Conservation (phyloP, 768 basidiomycete species). For the Podaxis sp. region DNA sequence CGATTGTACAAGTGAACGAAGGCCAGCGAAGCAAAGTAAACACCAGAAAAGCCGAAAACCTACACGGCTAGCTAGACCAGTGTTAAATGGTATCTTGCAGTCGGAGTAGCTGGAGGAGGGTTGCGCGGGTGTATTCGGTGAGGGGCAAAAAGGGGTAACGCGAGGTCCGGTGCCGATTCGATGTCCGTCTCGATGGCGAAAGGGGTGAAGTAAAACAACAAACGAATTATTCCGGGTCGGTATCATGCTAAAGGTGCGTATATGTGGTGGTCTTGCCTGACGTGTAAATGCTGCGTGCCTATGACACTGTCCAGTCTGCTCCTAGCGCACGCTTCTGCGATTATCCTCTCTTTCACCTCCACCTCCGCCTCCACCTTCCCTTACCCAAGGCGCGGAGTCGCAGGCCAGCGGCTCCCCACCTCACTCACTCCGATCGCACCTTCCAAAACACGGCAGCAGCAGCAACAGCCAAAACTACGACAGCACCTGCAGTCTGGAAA, state of each 20-base stretch:
- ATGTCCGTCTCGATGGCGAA: not conserved
- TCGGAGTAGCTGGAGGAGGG: not conserved
- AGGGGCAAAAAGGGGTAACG: no score
- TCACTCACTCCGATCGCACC: slow-evolving; percentile 41
- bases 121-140: not conserved
- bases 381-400: not conserved
- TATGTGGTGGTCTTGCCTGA: not conserved
- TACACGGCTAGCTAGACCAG: no score
- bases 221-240: not conserved
- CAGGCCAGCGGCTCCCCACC: not conserved
- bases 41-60: no score
- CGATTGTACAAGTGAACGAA: not conserved
- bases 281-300: not conserved
- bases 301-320: not conserved
- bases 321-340: not conserved
- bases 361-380: not conserved
- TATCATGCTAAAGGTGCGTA: not conserved
- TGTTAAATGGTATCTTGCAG: not conserved
- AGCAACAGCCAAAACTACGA: slow-evolving; percentile 61
- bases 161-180: not conserved
- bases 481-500: slow-evolving; percentile 57
- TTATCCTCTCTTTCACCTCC: not conserved
- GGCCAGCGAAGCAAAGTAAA: no score
- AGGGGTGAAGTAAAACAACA: not conserved
- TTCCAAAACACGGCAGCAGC: slow-evolving; percentile 74